phyloP scores from a whole-genome alignment of 2,329 filamentous ascomycete species.

The Sporothrix brunneoviolacea region DNA sequence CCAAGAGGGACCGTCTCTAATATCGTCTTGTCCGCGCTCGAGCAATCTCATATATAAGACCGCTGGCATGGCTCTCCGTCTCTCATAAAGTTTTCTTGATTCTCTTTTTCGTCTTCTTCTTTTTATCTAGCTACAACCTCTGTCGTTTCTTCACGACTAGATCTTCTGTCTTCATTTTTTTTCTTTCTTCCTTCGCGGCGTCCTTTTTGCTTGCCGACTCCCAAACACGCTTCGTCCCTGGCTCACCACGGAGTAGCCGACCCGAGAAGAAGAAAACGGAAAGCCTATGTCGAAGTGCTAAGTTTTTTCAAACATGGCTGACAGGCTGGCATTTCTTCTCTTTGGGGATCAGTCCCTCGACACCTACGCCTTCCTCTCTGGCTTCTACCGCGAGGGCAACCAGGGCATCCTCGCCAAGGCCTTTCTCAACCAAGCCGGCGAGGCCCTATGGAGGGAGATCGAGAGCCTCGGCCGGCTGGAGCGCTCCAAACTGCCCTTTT shows the following conservation, averaged over 20 bases:
- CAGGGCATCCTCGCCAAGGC: constrained; percentile 49
- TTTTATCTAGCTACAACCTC: not conserved
- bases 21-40: constrained; percentile 2
- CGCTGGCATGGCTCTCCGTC: constrained; percentile 4
- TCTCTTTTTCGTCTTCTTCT: not conserved
- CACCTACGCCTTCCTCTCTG: constrained; percentile 56
- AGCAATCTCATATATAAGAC: constrained; percentile 19
- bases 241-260: not conserved
- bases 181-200: not conserved
- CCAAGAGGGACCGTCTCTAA: not conserved
- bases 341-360: constrained; percentile 68
- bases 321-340: constrained; percentile 50
- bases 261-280: not conserved
- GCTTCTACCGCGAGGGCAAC: constrained; percentile 40
- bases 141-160: not conserved
- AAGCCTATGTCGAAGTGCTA: constrained; percentile 5
- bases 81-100: not conserved
- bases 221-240: not conserved
- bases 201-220: not conserved
- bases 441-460: constrained; percentile 54
- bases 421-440: constrained; percentile 53
- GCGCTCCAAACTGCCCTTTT: constrained; percentile 52
- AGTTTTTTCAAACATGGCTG: constrained; percentile 31
- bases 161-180: not conserved
- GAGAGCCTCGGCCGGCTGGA: constrained; percentile 50